Evolutionary conservation across 805 yeast species (phyloP).

Genomic region (Hanseniaspora meyeri): DNA sequence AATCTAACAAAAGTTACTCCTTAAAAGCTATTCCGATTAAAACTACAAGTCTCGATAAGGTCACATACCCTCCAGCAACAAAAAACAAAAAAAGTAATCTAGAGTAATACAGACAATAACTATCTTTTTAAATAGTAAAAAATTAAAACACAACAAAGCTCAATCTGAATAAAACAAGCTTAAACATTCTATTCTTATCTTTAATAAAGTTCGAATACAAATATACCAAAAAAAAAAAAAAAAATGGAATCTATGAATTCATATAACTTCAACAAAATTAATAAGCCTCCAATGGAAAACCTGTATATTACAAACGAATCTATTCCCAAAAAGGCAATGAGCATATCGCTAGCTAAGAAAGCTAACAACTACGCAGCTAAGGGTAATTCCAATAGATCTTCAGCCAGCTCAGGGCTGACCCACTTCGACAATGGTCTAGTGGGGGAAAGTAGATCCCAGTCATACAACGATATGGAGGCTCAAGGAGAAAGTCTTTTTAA

Average conservation of each 20-base stretch:
- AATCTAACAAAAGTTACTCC: no score
- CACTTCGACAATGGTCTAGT: not conserved
- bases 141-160: no score
- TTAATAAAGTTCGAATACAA: no score
- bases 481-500: conserved; percentile 4
- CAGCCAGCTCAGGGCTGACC: not conserved
- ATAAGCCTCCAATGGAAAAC: not conserved
- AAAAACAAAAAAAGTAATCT: no score
- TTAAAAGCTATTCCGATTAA: no score
- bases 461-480: not conserved
- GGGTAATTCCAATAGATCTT: not conserved
- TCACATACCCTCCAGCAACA: no score
- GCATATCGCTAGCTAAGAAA: conserved; percentile 1
- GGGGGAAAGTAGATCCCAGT: not conserved
- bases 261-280: not conserved
- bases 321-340: conserved; percentile 4
- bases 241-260: not conserved
- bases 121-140: no score
- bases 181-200: no score
- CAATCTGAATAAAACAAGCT: no score
- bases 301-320: not conserved
- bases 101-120: no score
- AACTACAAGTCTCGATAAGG: no score
- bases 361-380: not conserved
- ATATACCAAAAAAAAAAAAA: no score